Percentiles rank a stretch among this genome's conserved stretches.
Conservation (phyloP, 768 basidiomycete species). For the Podaxis sp. region DNA sequence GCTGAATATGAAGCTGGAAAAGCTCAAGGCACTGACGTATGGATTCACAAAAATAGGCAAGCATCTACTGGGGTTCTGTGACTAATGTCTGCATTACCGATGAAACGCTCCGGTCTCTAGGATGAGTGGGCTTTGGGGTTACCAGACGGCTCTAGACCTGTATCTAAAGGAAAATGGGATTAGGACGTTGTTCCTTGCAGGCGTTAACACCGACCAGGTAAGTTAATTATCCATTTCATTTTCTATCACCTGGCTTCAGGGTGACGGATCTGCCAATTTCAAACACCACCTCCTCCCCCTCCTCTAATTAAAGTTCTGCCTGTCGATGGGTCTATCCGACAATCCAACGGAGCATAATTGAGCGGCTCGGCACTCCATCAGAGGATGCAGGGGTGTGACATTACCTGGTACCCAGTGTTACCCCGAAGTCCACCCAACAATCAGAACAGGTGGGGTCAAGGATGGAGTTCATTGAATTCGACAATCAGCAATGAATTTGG, state of each 20-base stretch:
- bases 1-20: constrained; percentile 47
- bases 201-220: constrained; percentile 68
- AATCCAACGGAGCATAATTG: not conserved
- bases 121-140: constrained; percentile 65
- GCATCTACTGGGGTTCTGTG: not conserved
- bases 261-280: not conserved
- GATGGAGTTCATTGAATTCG: not conserved
- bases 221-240: not conserved
- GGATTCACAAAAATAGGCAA: constrained; percentile 70
- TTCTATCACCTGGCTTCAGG: not conserved
- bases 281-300: not conserved
- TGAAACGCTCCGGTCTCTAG: constrained; percentile 23
- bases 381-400: not conserved
- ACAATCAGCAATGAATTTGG: not conserved
- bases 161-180: constrained; percentile 62
- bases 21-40: constrained; percentile 55
- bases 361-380: not conserved
- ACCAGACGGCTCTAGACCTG: constrained; percentile 56
- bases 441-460: not conserved
- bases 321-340: not conserved
- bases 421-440: not conserved
- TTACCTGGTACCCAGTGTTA: not conserved
- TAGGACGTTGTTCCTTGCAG: constrained; percentile 56
- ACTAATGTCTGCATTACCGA: not conserved
- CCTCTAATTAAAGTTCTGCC: not conserved